These are phyloP conservation scores for Citrus inodora DNA, from an alignment of 345 rosid species.

Conservation along the genomic window DNA sequence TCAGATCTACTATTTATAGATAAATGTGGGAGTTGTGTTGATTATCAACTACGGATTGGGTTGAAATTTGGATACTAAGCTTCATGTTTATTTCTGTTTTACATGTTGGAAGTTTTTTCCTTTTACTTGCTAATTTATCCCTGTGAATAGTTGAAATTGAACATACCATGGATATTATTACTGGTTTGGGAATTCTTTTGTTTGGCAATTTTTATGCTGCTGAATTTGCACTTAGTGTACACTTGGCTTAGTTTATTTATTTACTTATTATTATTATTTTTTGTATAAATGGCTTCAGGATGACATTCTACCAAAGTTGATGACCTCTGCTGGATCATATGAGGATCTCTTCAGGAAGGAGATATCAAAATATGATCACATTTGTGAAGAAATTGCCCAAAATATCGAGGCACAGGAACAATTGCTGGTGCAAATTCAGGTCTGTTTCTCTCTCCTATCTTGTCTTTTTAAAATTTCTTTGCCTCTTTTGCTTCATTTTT, in stretches of 20 bases:
- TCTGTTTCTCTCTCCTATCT: conserved; percentile 18
- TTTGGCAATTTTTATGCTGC: background rate
- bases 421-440: conserved; percentile 88
- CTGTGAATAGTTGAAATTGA: background rate
- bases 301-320: conserved; percentile 94
- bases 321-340: conserved; percentile 81
- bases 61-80: background rate
- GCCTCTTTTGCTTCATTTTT: background rate
- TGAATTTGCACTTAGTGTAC: background rate
- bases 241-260: conserved; percentile 12
- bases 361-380: conserved; percentile 77
- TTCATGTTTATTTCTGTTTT: background rate
- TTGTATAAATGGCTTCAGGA: conserved; percentile 55
- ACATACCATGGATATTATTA: background rate
- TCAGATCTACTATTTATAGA: background rate
- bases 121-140: background rate
- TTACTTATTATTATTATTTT: background rate
- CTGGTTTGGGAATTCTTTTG: background rate
- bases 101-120: background rate
- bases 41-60: background rate
- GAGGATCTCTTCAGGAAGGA: conserved; percentile 98
- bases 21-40: background rate
- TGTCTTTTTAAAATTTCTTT: background rate
- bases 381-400: conserved; percentile 80
- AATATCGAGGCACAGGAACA: conserved; percentile 95